Evolutionary conservation across 2,329 filamentous ascomycete species (phyloP).

Genomic region (Aureobasidium sp.): DNA sequence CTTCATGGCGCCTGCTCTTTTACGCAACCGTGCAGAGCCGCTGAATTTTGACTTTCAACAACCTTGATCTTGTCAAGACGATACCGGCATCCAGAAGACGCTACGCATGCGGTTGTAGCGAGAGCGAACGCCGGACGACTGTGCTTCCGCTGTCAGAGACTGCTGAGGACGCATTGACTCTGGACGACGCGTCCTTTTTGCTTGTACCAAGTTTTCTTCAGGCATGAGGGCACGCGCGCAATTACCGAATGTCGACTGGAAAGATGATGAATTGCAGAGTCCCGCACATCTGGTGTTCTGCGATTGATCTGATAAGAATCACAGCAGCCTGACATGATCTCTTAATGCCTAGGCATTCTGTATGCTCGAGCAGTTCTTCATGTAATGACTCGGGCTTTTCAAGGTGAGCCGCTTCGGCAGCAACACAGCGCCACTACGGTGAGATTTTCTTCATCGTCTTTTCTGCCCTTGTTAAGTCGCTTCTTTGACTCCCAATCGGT

Average conservation of each 20-base stretch:
- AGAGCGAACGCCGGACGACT: neutral
- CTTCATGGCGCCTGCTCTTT: neutral
- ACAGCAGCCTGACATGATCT: neutral
- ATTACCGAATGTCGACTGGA: neutral
- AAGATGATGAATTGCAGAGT: neutral
- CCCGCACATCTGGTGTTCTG: neutral
- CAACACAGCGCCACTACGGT: neutral
- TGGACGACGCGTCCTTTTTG: neutral
- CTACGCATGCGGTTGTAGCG: neutral
- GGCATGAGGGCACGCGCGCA: neutral
- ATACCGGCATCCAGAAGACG: neutral
- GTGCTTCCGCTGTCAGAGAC: neutral
- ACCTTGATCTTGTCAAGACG: neutral
- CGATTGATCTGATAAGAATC: neutral
- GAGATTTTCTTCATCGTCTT: neutral
- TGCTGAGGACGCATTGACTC: neutral
- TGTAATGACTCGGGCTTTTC: neutral
- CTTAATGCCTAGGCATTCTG: neutral
- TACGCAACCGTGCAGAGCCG: neutral
- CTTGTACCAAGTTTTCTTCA: constrained; percentile 1
- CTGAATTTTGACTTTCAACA: neutral
- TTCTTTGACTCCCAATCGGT: neutral
- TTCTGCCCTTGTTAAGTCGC: neutral
- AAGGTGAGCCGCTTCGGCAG: neutral
- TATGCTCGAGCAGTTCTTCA: neutral